A percentile compares a stretch with the other conserved stretches of the same genome.
Evolutionary conservation across 306 rosid genomes (phyloP).

Genomic region (Malus asiatica): DNA sequence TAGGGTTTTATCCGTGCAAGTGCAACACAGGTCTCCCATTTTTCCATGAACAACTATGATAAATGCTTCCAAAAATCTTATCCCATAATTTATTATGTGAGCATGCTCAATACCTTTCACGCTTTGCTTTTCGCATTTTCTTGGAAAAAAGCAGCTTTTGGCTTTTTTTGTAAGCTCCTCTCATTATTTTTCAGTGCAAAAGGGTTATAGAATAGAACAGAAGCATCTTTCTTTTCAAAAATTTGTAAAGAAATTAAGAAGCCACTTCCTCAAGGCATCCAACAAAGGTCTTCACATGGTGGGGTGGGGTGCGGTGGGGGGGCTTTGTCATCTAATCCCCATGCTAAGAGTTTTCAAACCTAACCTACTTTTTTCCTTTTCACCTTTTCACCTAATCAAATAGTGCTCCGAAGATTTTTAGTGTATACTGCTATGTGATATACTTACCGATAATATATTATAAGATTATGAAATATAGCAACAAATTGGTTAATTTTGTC

Average conservation of each 20-base stretch:
- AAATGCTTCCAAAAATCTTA: not conserved
- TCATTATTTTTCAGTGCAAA: not conserved
- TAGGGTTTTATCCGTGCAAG: slow-evolving; percentile 1
- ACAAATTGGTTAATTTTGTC: rapidly evolving
- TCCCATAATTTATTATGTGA: not conserved
- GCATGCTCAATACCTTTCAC: slow-evolving; percentile 18
- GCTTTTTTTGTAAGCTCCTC: slow-evolving; percentile 33
- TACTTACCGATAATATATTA: no score
- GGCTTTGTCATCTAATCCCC: slow-evolving; percentile 26
- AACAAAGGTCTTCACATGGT: slow-evolving; percentile 55
- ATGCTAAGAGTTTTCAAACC: slow-evolving; percentile 34
- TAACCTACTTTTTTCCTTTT: slow-evolving; percentile 10
- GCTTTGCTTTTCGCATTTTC: slow-evolving; percentile 10
- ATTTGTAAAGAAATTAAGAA: not conserved
- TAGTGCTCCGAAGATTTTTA: not conserved
- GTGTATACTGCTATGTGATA: rapidly evolving
- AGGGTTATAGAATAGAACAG: not conserved
- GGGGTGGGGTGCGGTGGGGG: slow-evolving; percentile 24
- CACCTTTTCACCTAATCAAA: slow-evolving; percentile 32
- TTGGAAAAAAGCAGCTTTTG: slow-evolving; percentile 25
- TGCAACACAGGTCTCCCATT: not conserved
- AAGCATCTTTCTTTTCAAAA: not conserved
- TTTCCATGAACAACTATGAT: not conserved
- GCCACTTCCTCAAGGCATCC: slow-evolving; percentile 39
- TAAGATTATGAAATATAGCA: no score